phyloP scores from a whole-genome alignment of 140 eudicot genomes.

The Anethum foeniculum region DNA sequence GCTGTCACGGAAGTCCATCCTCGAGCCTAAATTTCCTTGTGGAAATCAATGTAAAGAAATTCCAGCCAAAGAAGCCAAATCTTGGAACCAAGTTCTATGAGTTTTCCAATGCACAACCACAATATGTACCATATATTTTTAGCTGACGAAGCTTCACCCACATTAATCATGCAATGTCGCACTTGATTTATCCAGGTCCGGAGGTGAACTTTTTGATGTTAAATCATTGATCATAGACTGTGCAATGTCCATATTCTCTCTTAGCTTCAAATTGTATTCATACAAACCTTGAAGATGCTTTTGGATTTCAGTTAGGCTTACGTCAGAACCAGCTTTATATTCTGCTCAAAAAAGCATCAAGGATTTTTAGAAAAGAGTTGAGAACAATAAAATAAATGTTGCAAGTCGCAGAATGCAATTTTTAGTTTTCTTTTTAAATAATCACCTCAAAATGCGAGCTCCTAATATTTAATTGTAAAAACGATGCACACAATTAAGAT shows the following conservation, averaged over 20 bases:
- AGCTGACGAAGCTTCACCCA: not conserved
- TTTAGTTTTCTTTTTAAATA: not conserved
- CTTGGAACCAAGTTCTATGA: not conserved
- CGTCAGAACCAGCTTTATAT: slow-evolving; percentile 23
- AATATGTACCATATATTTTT: not conserved
- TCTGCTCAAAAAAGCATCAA: slow-evolving; percentile 20
- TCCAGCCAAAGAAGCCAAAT: slow-evolving; percentile 1
- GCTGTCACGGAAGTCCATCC: slow-evolving; percentile 7
- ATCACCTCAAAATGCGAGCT: not conserved
- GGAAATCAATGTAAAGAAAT: not conserved
- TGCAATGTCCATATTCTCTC: slow-evolving; percentile 40
- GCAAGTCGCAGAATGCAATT: not conserved
- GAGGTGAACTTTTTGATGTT: slow-evolving; percentile 20
- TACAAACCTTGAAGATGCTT: slow-evolving; percentile 38
- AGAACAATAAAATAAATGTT: not conserved
- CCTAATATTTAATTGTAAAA: not conserved
- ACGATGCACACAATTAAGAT: not conserved
- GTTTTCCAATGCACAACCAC: not conserved
- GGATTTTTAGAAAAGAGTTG: not conserved
- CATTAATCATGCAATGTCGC: not conserved
- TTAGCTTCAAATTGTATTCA: slow-evolving; percentile 52
- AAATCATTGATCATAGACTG: slow-evolving; percentile 45
- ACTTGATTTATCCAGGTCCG: not conserved
- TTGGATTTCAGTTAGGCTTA: slow-evolving; percentile 35
- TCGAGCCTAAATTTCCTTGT: not conserved